Base-by-base conservation (phyloP, 208 protist genomes). In the Trypanosoma platydactyli region DNA sequence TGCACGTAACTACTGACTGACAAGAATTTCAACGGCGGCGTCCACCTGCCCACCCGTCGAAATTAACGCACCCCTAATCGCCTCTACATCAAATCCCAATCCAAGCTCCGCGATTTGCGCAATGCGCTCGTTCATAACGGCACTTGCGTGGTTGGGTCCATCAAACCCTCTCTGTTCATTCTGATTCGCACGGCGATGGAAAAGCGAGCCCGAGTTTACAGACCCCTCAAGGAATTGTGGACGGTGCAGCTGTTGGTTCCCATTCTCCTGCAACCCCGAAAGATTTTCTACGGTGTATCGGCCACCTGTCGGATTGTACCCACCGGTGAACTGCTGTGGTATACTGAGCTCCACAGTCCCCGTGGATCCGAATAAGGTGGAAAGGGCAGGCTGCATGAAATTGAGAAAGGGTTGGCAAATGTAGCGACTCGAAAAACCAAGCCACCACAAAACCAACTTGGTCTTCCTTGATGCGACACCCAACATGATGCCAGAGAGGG, bases 231-330 rank as follows among this genome's bases (percentile, higher is more conserved):
- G 35, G 11, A 45, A 61, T 41, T 54, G 27, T 15, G 16, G 2
- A 15, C 27, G 25, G 9, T 42, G 20, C 20, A 33, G 29, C 18
- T 22, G 45, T 11, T 16, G 24, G 20, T 52, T 53, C 20, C 18
- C 18, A 7, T 44, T 20, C 25, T 63, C 53, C 45, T 61, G 12
- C 41, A 64, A 24, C 22, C 66, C 64, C 12, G 63, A 38, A 16
- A 88, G 57, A 54, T 78, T 88, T 29, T 88, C 69, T 25, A 88
- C 71, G n/a, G 78, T 68, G 46, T 81, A 79, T 18, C 80, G 79
- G 16, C 83, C 77, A 50, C 64, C 71, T 38, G 74, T 71, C 24
- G 70, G 38, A 9, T 11, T 35, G 22, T 59, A 33, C 20, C 27
- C 58, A 50, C 27, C 52, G 5, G 45, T 61, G 52, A 51, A 49